Evolutionary conservation across 495 filamentous ascomycete species (phyloP), one percentile per base, ranked within the genome.

Genomic region (Penicillium pulvis): DNA sequence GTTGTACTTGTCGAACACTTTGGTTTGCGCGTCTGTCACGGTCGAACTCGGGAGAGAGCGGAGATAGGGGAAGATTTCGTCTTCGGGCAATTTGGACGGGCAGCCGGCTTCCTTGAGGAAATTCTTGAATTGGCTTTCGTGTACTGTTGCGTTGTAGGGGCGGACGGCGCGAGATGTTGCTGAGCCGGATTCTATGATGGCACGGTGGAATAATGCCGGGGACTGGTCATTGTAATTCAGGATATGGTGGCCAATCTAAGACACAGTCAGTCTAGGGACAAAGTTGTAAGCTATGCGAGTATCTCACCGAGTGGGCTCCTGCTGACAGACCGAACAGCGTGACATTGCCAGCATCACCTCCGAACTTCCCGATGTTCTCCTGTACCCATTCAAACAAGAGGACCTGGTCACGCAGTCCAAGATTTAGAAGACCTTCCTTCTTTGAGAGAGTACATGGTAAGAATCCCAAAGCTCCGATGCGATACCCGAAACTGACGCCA

Each of bases 401-500:
- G 23, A 81, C 66, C 62, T 89, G 86, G 67, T 90, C 86, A 60
- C 80, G 81, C 50, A 90, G 66, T 14, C 87, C 87, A 10, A 88
- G 67, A 62, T 90, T 90, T 53, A 87, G 63, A 31, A 83, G 6
- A 1, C 82, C 84, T 46, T 84, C 80, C 47, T 79, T 76, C 4
- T 79, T 79, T 0, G 78, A 76, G 48, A 81, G 31, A 6, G 61
- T 71, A 1, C 81, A 83, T 5, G 85, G 79, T 33, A 88, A 54
- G 59, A 89, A 90, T 7, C 87, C 87, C 30, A 90, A 70, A 1
- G 85, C 81, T n/a, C 85, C 85, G 39, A 89, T 66, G 1, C 86
- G 82, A 46, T 75, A 75, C 11, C 85, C 85, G 64, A 88, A 86
- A 64, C 79, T 85, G 24, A 88, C 71, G 14, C 76, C 81, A 30